Conservation (phyloP, 805 yeast genomes). For the Pichia phayaonensis region DNA sequence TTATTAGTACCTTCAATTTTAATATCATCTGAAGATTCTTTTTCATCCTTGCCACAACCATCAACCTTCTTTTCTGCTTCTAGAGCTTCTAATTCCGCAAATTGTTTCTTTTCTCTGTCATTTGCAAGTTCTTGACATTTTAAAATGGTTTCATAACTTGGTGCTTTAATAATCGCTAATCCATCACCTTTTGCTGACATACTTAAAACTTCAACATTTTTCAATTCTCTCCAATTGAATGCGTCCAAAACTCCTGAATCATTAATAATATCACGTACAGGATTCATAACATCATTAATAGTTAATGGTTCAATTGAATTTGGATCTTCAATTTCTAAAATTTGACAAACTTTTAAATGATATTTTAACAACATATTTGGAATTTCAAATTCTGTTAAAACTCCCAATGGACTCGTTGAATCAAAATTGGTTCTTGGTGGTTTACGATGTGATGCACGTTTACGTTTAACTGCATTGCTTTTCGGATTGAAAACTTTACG, state of each 20-base stretch:
- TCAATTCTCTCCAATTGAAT: conserved; percentile 51
- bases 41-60: background rate
- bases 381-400: conserved; percentile 61
- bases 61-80: background rate
- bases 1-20: conserved; percentile 1
- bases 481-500: background rate
- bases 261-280: conserved; percentile 58
- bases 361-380: conserved; percentile 42
- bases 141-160: conserved; percentile 31
- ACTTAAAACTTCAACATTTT: conserved; percentile 47
- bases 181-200: conserved; percentile 86
- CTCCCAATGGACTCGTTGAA: conserved; percentile 74
- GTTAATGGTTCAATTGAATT: conserved; percentile 22
- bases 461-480: conserved; percentile 11
- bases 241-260: conserved; percentile 38
- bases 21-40: conserved; percentile 10
- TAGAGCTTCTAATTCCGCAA: background rate
- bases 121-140: conserved; percentile 9
- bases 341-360: conserved; percentile 11
- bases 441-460: conserved; percentile 52
- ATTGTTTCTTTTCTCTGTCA: conserved; percentile 7
- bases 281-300: conserved; percentile 48
- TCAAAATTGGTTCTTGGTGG: conserved; percentile 35
- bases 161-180: conserved; percentile 59
- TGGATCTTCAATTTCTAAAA: conserved; percentile 1